Evolutionary conservation across 768 basidiomycete species (phyloP), one percentile per base, ranked within the genome.

Genomic region (Naematelia aurantialba): DNA sequence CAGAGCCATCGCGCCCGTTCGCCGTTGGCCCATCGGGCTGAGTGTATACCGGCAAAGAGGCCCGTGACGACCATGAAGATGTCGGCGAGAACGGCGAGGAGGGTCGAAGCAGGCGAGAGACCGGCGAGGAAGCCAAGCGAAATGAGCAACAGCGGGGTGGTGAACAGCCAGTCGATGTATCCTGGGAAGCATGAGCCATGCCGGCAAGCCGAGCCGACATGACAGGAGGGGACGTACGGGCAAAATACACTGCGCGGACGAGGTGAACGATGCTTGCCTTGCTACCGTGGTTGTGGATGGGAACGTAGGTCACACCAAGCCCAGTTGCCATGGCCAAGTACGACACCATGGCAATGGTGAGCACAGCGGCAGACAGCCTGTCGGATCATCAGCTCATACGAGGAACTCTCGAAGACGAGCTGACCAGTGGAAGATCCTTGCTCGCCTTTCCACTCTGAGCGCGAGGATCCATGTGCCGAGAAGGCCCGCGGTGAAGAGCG

Each of bases 291-390:
- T 57, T 54, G 57, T 70, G 66, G 45, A 65, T 60, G 2, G 67
- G 67, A 27, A 74, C 62, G 58, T 63, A 65, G 21, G 60, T 44
- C 31, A 70, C 55, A 24, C 75, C 75, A 31, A 70, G 58, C 14
- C 69, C 72, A 27, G 67, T 68, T 21, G 75, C 68, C 73, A 74
- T 75, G 59, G 69, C 70, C 29, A 75, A 57, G 65, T 76, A 76
- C n/a, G 70, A 69, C 27, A 75, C 56, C 67, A 71, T 71, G 11
- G 74, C 72, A 45, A 63, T 69, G 52, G 62, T 71, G 49, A 76
- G 62, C 39, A 76, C 69, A 24, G 62, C 56, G n/a, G 68, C 67
- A 52, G 70, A 70, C 30, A 75, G 49, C 58, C 64, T 71, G 39
- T 39, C 34, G 34, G 8, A 8, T 39, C 17, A 26, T 27, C 31